Base-by-base conservation (phyloP, 1,139 yeast species). In the Suhomyces yuchorum region DNA sequence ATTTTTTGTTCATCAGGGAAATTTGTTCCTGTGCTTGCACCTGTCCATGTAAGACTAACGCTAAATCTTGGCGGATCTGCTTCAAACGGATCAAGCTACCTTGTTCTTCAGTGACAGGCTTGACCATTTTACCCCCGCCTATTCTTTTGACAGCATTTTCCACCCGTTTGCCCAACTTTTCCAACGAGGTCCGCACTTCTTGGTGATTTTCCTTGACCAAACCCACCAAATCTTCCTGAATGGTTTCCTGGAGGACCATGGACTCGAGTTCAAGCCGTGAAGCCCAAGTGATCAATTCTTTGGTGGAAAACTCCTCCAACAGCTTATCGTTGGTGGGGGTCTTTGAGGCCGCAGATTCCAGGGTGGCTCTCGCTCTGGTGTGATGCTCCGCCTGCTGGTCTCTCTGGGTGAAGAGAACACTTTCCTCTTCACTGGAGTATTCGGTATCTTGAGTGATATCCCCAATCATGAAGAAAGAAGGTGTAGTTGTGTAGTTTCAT, bases 191-290 rank as follows among this genome's bases (percentile, higher is more conserved):
- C 2, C 5, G 18, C 14, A 24, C 34, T 2, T 38, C 40, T n/a
- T 18, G n/a, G 3, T 47, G 50, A 8, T 37, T 40, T 18, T 30
- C 22, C 12, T 39, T 40, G 9, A 47, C 38, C 20, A 47, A 30
- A 1, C 37, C 51, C 35, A 40, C 42, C 4, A 48, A 12, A n/a
- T 42, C 44, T 8, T 43, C 46, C 19, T 41, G 42, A 8, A 52
- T 24, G n/a, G 44, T 26, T 14, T 61, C 58, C 45, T 68, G 67
- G 35, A 70, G 56, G 3, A 67, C 61, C 12, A 66, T 50, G 1
- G 71, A 63, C 47, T 70, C 75, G 17, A 68, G 50, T 47, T 70
- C 74, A 11, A 71, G 53, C 39, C 65, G 56, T 1, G 73, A 63
- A 1, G 74, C 75, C 71, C 72, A 66, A 23, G 50, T 51, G 1